Evolutionary conservation across 2,329 filamentous ascomycete species (phyloP).

Genomic region (Lasiodiplodia citricola): DNA sequence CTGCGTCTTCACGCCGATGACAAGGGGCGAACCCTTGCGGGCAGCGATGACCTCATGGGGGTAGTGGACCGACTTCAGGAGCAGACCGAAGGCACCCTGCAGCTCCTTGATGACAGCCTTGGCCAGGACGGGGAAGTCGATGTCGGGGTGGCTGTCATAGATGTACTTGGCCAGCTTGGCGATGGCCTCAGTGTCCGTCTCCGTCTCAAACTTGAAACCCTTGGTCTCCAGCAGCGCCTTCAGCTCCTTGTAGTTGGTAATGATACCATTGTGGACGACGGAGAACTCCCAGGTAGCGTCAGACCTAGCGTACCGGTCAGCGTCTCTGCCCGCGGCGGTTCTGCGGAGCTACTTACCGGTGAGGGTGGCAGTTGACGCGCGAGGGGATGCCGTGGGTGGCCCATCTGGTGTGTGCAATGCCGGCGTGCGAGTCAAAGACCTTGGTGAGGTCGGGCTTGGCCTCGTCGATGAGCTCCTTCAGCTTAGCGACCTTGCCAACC

Average conservation of each 20-base stretch:
- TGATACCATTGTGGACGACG: slow-evolving; percentile 99
- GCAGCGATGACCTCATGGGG: slow-evolving; percentile 97
- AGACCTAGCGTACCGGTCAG: slow-evolving; percentile 63
- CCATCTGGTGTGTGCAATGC: slow-evolving; percentile 99
- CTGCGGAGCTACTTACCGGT: slow-evolving; percentile 69
- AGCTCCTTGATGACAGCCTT: slow-evolving; percentile 99
- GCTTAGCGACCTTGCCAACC: slow-evolving; percentile 97
- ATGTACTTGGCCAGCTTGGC: slow-evolving; percentile 99
- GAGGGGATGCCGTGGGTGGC: slow-evolving; percentile 96
- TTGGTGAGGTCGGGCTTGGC: slow-evolving; percentile 84
- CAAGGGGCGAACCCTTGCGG: slow-evolving; percentile 96
- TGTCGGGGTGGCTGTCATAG: slow-evolving; percentile 89
- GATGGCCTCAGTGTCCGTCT: slow-evolving; percentile 99
- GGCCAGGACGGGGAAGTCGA: slow-evolving; percentile 94
- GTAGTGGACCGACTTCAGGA: slow-evolving; percentile 98
- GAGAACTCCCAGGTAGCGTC: slow-evolving; percentile 95
- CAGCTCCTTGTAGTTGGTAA: slow-evolving; percentile 99
- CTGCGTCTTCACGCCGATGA: slow-evolving; percentile 94
- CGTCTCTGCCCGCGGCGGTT: background rate
- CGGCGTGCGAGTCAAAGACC: slow-evolving; percentile 96
- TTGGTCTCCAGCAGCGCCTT: slow-evolving; percentile 91
- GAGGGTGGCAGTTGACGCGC: slow-evolving; percentile 95
- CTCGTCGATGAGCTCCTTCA: slow-evolving; percentile 89
- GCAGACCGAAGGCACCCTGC: slow-evolving; percentile 93
- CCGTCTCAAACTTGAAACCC: slow-evolving; percentile 98